Evolutionary conservation across 2,329 filamentous ascomycete species (phyloP).

Genomic region (Exophiala alcalophila): DNA sequence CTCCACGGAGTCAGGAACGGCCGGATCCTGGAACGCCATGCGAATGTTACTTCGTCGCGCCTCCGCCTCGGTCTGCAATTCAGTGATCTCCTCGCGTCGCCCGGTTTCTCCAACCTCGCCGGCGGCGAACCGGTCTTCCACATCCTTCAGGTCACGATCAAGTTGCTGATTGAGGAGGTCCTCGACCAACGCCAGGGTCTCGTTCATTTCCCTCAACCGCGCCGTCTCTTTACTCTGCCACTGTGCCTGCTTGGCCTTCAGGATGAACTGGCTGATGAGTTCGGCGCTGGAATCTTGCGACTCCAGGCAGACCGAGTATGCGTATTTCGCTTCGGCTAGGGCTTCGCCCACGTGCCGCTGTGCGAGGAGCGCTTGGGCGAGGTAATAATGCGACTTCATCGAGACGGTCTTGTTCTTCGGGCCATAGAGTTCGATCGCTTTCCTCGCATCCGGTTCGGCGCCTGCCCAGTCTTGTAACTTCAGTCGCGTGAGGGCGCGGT

Average conservation of each 20-base stretch:
- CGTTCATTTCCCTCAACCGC: constrained; percentile 46
- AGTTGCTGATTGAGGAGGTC: constrained; percentile 40
- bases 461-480: constrained; percentile 70
- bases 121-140: constrained; percentile 33
- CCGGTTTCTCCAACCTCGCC: constrained; percentile 55
- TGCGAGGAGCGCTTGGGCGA: constrained; percentile 78
- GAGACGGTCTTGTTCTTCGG: constrained; percentile 48
- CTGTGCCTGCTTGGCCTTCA: constrained; percentile 77
- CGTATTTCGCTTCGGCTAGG: constrained; percentile 64
- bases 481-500: constrained; percentile 78
- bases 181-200: constrained; percentile 42
- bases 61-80: constrained; percentile 50
- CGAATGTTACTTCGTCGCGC: constrained; percentile 47
- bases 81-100: constrained; percentile 65
- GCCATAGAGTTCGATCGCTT: constrained; percentile 65
- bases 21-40: constrained; percentile 43
- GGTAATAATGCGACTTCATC: constrained; percentile 81
- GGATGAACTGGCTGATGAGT: constrained; percentile 68
- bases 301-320: constrained; percentile 67
- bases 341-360: constrained; percentile 71
- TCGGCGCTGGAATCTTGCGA: constrained; percentile 65
- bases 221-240: constrained; percentile 71
- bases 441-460: constrained; percentile 72
- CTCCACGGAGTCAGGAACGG: constrained; percentile 42
- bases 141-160: constrained; percentile 37